Percentiles rank a stretch among this genome's conserved stretches.
phyloP scores from a whole-genome alignment of 1,284 basidiomycete genomes.

The Laetiporus sulphureus region DNA sequence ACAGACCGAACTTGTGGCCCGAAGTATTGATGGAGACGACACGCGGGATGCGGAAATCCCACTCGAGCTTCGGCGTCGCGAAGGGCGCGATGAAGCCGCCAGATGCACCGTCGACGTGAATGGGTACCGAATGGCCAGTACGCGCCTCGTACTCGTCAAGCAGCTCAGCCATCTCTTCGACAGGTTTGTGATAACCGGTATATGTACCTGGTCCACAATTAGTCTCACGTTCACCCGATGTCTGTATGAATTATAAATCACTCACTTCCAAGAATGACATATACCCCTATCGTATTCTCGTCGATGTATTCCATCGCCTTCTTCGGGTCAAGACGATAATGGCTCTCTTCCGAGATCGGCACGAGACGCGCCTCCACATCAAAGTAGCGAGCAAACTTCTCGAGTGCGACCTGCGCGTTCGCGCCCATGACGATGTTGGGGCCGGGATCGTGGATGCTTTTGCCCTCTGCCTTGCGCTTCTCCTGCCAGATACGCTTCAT shows the following conservation, averaged over 20 bases:
- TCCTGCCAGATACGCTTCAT: slow-evolving; percentile 96
- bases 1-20: slow-evolving; percentile 86
- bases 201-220: slow-evolving; percentile 58
- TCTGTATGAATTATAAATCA: slow-evolving; percentile 12
- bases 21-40: slow-evolving; percentile 88
- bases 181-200: slow-evolving; percentile 91
- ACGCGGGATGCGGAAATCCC: slow-evolving; percentile 85
- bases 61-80: slow-evolving; percentile 66
- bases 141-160: slow-evolving; percentile 83
- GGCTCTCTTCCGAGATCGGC: slow-evolving; percentile 66
- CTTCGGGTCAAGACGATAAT: slow-evolving; percentile 81
- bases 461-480: slow-evolving; percentile 80
- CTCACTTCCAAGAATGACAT: slow-evolving; percentile 70
- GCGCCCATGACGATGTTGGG: slow-evolving; percentile 40
- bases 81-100: slow-evolving; percentile 88
- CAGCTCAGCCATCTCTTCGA: slow-evolving; percentile 79
- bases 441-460: slow-evolving; percentile 81
- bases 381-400: slow-evolving; percentile 91
- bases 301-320: slow-evolving; percentile 85
- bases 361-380: slow-evolving; percentile 85
- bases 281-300: slow-evolving; percentile 87
- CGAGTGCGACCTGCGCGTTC: slow-evolving; percentile 38
- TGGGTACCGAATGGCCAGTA: slow-evolving; percentile 77
- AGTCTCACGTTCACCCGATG: not conserved
- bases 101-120: slow-evolving; percentile 81